Evolutionary conservation across 1,139 yeast genomes (phyloP).

Genomic region (Entelexis paramagnoliae): DNA sequence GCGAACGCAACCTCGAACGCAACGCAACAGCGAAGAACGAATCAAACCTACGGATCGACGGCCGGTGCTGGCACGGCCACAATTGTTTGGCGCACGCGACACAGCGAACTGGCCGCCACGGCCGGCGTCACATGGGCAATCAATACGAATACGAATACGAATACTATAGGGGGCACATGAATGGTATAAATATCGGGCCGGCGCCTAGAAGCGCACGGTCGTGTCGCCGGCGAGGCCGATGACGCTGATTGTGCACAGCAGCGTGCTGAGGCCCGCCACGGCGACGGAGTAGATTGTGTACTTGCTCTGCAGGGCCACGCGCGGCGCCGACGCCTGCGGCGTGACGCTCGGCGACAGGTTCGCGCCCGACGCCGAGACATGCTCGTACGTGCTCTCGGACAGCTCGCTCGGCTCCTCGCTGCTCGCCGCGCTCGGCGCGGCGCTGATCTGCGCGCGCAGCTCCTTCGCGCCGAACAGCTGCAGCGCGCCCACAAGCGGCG

Average conservation of each 20-base stretch:
- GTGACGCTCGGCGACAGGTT: background rate
- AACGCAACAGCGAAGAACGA: too few species aligned
- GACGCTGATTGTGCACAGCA: slow-evolving; percentile 21
- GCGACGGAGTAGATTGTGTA: slow-evolving; percentile 20
- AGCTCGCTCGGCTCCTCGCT: slow-evolving; percentile 19
- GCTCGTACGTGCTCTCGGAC: slow-evolving; percentile 20
- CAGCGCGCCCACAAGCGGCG: slow-evolving; percentile 24
- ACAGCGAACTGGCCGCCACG: too few species aligned
- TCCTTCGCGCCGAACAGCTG: slow-evolving; percentile 24
- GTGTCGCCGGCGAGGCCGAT: slow-evolving; percentile 25
- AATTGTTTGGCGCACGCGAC: too few species aligned
- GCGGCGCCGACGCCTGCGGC: background rate
- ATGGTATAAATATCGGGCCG: background rate
- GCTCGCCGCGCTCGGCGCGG: background rate
- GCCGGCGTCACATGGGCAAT: too few species aligned
- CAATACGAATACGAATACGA: background rate
- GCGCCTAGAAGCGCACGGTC: slow-evolving; percentile 2
- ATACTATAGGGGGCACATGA: background rate
- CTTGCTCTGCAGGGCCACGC: slow-evolving; percentile 18
- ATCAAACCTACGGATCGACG: too few species aligned
- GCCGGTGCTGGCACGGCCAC: too few species aligned
- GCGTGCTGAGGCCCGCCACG: slow-evolving; percentile 23
- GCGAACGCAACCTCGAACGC: too few species aligned
- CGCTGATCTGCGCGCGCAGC: slow-evolving; percentile 16
- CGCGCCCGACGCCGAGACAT: slow-evolving; percentile 3